phyloP scores from a whole-genome alignment of 805 yeast genomes.

The Candida easanensis region DNA sequence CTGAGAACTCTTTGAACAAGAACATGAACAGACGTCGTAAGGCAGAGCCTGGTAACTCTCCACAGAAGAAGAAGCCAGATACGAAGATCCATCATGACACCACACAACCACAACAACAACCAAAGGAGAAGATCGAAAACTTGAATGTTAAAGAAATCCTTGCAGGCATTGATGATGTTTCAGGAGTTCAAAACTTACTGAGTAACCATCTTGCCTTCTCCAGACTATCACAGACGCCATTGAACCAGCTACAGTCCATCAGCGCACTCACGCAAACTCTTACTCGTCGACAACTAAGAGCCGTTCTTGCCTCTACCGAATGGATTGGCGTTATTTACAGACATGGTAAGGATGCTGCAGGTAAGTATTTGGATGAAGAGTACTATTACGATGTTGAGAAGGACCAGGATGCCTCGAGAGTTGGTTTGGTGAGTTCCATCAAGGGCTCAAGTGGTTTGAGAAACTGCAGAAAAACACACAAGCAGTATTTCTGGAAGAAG shows the following conservation, averaged over 20 bases:
- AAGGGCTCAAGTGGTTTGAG: conserved; percentile 82
- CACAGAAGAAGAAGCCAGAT: conserved; percentile 29
- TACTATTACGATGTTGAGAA: conserved; percentile 86
- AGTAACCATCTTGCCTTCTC: conserved; percentile 89
- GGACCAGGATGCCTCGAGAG: conserved; percentile 72
- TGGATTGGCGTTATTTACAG: conserved; percentile 89
- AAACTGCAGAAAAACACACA: conserved; percentile 89
- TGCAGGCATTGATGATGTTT: conserved; percentile 38
- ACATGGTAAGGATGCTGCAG: conserved; percentile 94
- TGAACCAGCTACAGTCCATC: conserved; percentile 64
- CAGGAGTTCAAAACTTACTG: conserved; percentile 60
- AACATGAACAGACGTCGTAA: conserved; percentile 28
- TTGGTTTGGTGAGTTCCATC: conserved; percentile 63
- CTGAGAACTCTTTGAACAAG: conserved; percentile 20
- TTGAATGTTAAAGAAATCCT: conserved; percentile 30
- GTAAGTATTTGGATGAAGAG: conserved; percentile 90
- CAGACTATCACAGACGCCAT: conserved; percentile 81
- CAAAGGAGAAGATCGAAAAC: conserved; percentile 28
- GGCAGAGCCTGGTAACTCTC: conserved; percentile 30
- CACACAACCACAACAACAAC: conserved; percentile 11
- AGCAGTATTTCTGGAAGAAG: conserved; percentile 58
- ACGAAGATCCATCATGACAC: neutral
- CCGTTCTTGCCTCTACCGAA: conserved; percentile 39
- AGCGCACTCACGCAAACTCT: conserved; percentile 51
- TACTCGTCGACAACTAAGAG: conserved; percentile 42